Evolutionary conservation across 768 basidiomycete species (phyloP).

Genomic region (Leccinum truebloodii): DNA sequence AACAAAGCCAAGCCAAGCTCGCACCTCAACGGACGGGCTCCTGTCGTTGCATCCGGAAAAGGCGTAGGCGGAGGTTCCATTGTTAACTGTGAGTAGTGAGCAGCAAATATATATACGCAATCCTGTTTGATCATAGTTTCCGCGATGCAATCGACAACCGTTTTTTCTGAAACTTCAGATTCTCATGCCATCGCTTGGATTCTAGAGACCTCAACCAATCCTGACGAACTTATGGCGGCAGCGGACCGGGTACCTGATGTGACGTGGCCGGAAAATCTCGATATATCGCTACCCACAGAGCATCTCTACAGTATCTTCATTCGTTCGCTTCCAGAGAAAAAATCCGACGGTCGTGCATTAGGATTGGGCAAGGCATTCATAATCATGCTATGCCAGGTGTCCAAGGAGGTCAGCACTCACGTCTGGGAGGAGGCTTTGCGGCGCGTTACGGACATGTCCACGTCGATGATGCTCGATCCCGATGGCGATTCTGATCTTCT

Average conservation of each 20-base stretch:
- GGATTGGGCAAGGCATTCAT: conserved; percentile 7
- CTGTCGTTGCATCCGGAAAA: background rate
- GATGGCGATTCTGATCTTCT: conserved; percentile 4
- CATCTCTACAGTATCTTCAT: conserved; percentile 6
- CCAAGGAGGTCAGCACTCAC: background rate
- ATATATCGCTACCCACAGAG: conserved; percentile 6
- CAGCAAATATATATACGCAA: background rate
- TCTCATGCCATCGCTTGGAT: conserved; percentile 20
- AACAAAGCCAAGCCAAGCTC: background rate
- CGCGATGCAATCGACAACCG: background rate
- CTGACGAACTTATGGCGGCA: conserved; percentile 11
- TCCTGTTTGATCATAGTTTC: background rate
- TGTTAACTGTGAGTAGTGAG: background rate
- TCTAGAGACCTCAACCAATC: conserved; percentile 22
- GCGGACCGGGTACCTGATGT: conserved; percentile 18
- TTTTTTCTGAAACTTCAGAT: background rate
- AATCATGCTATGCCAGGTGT: conserved; percentile 2
- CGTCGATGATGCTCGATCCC: background rate
- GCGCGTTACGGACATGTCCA: background rate
- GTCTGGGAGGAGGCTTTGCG: background rate
- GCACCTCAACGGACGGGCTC: background rate
- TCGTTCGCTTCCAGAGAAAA: conserved; percentile 1
- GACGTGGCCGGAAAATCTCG: conserved; percentile 14
- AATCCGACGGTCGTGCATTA: background rate
- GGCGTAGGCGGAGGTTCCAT: background rate